A percentile compares a stretch with the other conserved stretches of the same genome.
Conservation (phyloP, 371 early-diverging fungal genomes). For the Blakeslea trispora region DNA sequence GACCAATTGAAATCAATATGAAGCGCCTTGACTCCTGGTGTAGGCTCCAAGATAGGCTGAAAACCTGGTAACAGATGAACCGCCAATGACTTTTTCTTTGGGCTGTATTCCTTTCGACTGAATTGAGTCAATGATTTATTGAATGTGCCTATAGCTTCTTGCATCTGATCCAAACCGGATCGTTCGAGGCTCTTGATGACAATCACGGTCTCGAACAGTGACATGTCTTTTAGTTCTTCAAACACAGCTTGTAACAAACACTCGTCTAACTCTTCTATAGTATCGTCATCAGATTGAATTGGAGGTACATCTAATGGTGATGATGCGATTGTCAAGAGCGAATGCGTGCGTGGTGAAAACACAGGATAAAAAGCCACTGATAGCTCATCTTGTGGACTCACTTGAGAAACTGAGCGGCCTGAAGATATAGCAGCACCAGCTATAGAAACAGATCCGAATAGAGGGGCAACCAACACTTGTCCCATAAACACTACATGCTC, state of each 20-base stretch:
- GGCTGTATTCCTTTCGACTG: neutral
- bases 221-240: constrained; percentile 10
- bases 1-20: constrained; percentile 47
- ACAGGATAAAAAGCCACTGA: constrained; percentile 46
- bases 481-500: constrained; percentile 57
- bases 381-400: neutral
- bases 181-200: constrained; percentile 20
- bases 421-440: constrained; percentile 37
- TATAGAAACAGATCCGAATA: constrained; percentile 45
- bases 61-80: constrained; percentile 27
- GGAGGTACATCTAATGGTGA: constrained; percentile 8
- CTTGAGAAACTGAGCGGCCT: constrained; percentile 8
- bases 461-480: constrained; percentile 40
- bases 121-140: constrained; percentile 21
- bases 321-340: constrained; percentile 55
- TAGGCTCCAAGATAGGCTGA: constrained; percentile 37
- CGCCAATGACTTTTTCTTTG: constrained; percentile 2
- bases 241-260: constrained; percentile 19
- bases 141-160: constrained; percentile 11
- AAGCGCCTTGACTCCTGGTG: constrained; percentile 42
- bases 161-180: constrained; percentile 14
- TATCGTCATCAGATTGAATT: neutral
- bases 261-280: constrained; percentile 8
- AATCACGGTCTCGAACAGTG: constrained; percentile 16
- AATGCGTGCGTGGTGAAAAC: constrained; percentile 62